These are phyloP conservation scores for Ophiocytium majus DNA, from an alignment of 352 stramenopile species.

Conservation along the genomic window DNA sequence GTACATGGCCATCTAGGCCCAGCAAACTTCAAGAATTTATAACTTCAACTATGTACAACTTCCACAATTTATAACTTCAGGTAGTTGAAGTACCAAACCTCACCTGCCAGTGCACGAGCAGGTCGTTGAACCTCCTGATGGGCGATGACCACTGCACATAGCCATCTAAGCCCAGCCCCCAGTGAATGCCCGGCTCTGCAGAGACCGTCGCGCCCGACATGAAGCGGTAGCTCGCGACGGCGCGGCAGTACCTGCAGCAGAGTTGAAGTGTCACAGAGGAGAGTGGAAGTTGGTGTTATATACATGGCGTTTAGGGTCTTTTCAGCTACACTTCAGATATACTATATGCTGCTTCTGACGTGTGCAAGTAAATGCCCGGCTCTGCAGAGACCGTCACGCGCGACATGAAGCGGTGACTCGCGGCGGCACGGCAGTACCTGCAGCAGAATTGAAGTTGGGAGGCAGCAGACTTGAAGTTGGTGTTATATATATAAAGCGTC, in stretches of 20 bases:
- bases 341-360: too few relatives aligned
- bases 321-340: too few relatives aligned
- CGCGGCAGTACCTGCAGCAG: conserved; percentile 16
- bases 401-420: conserved; percentile 44
- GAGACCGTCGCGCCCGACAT: conserved; percentile 39
- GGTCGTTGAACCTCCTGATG: conserved; percentile 40
- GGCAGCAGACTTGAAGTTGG: too few relatives aligned
- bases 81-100: neutral
- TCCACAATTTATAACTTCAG: neutral
- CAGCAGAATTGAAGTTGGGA: too few relatives aligned
- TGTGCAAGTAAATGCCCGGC: conserved; percentile 42
- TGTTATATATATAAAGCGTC: too few relatives aligned
- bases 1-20: conserved; percentile 44
- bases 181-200: conserved; percentile 39
- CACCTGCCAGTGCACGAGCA: conserved; percentile 24
- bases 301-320: too few relatives aligned
- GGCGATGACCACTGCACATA: conserved; percentile 55
- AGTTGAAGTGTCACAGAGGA: too few relatives aligned
- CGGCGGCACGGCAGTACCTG: conserved; percentile 22
- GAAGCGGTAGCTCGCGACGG: conserved; percentile 31
- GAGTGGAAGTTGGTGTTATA: too few relatives aligned
- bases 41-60: neutral
- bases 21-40: too few relatives aligned
- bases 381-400: conserved; percentile 26
- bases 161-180: conserved; percentile 40